phyloP scores from a whole-genome alignment of 2,329 filamentous ascomycete species.

The Purpureocillium lavendulum region DNA sequence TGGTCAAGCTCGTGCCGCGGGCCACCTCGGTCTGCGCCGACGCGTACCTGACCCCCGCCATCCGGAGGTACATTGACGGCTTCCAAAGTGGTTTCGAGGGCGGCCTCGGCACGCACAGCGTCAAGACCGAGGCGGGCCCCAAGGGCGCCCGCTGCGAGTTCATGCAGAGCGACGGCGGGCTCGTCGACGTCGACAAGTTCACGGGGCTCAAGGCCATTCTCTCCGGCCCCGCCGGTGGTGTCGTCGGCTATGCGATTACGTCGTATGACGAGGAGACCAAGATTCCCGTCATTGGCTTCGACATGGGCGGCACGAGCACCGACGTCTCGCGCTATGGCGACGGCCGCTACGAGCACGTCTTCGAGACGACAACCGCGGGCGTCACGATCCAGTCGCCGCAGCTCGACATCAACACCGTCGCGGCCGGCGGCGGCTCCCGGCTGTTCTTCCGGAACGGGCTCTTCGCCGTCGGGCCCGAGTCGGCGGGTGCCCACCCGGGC shows the following conservation, averaged over 20 bases:
- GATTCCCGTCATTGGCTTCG: slow-evolving; percentile 67
- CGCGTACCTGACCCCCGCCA: slow-evolving; percentile 33
- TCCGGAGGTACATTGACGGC: slow-evolving; percentile 23
- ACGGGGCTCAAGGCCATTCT: slow-evolving; percentile 63
- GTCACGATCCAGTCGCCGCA: slow-evolving; percentile 73
- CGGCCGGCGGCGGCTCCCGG: slow-evolving; percentile 64
- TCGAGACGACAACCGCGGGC: slow-evolving; percentile 71
- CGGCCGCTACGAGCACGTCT: slow-evolving; percentile 35
- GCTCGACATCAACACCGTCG: slow-evolving; percentile 75
- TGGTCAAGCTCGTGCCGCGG: slow-evolving; percentile 36
- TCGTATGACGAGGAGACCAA: slow-evolving; percentile 61
- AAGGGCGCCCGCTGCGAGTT: slow-evolving; percentile 53
- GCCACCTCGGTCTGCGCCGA: slow-evolving; percentile 33
- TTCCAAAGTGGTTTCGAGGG: slow-evolving; percentile 27
- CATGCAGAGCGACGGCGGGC: slow-evolving; percentile 54
- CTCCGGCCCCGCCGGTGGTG: slow-evolving; percentile 68
- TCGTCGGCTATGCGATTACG: slow-evolving; percentile 67
- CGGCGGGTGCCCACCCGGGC: slow-evolving; percentile 61
- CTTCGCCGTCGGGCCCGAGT: slow-evolving; percentile 66
- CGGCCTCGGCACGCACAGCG: slow-evolving; percentile 17
- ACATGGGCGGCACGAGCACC: slow-evolving; percentile 64
- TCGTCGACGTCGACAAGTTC: slow-evolving; percentile 51
- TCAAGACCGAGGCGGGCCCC: slow-evolving; percentile 3
- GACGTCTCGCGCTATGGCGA: slow-evolving; percentile 60
- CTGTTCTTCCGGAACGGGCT: slow-evolving; percentile 65